Conservation (phyloP, 1,284 basidiomycete species). For the Puccinia horiana region DNA sequence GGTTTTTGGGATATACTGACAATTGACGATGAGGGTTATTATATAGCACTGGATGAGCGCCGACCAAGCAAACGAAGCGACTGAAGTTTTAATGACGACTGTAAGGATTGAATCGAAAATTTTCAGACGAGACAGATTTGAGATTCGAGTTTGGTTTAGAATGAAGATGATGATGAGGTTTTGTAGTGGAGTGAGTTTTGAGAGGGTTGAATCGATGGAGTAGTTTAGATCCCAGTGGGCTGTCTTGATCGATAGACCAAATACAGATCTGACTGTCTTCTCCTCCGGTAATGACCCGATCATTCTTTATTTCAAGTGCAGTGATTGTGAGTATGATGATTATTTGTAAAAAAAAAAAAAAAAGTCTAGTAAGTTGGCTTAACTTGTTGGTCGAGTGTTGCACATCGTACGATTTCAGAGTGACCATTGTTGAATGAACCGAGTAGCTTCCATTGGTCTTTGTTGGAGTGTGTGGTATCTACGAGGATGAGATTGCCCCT, state of each 20-base stretch:
- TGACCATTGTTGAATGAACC: constrained; percentile 31
- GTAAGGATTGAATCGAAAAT: neutral
- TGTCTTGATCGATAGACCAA: constrained; percentile 2
- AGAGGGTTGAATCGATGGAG: neutral
- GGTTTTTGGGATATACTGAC: no score
- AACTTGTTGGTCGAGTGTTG: constrained; percentile 19
- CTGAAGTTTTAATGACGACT: neutral
- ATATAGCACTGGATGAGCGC: no score
- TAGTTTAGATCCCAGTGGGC: neutral
- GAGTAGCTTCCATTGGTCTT: neutral
- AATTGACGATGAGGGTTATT: no score
- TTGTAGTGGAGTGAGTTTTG: neutral
- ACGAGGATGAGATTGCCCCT: constrained; percentile 29
- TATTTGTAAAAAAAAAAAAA: no score
- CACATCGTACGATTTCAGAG: constrained; percentile 37
- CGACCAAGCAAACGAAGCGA: neutral
- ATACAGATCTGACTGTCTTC: constrained; percentile 42
- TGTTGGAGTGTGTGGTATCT: neutral
- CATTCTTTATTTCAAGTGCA: neutral
- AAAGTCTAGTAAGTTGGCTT: neutral
- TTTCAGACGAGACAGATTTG: neutral
- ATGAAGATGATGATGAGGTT: neutral
- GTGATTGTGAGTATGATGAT: neutral
- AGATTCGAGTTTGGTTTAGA: neutral
- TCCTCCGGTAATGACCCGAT: constrained; percentile 28